A percentile compares a stretch with the other conserved stretches of the same genome.
Conservation (phyloP, 2,329 filamentous ascomycete genomes). For the Epichloe amarillans region DNA sequence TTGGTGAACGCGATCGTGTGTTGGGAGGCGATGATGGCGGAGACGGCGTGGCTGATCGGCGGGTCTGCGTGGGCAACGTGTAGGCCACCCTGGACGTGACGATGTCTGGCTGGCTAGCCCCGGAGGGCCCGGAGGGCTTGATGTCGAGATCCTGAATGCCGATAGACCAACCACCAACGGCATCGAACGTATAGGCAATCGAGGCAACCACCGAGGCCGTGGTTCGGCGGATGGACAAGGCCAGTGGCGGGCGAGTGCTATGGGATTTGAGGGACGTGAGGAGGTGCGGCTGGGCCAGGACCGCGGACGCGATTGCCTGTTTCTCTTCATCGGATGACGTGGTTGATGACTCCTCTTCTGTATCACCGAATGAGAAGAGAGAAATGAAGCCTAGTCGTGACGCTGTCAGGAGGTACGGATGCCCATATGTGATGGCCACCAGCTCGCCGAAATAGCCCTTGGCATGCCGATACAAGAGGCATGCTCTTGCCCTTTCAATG, state of each 20-base stretch:
- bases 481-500: slow-evolving; percentile 28
- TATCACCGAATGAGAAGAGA: slow-evolving; percentile 51
- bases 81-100: slow-evolving; percentile 24
- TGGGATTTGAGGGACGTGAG: slow-evolving; percentile 71
- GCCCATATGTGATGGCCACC: slow-evolving; percentile 55
- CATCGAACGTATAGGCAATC: slow-evolving; percentile 74
- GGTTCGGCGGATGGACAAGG: slow-evolving; percentile 66
- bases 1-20: slow-evolving; percentile 6
- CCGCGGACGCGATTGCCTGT: not conserved
- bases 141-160: slow-evolving; percentile 84
- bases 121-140: slow-evolving; percentile 19
- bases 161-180: slow-evolving; percentile 71
- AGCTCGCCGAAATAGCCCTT: slow-evolving; percentile 52
- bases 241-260: slow-evolving; percentile 63
- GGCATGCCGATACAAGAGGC: slow-evolving; percentile 42
- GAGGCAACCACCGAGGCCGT: slow-evolving; percentile 57
- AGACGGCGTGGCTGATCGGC: slow-evolving; percentile 9
- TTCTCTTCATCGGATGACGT: not conserved
- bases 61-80: slow-evolving; percentile 20
- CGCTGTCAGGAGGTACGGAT: slow-evolving; percentile 68
- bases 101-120: slow-evolving; percentile 15
- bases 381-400: slow-evolving; percentile 62
- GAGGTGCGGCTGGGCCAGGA: slow-evolving; percentile 27
- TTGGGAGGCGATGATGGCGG: slow-evolving; percentile 6
- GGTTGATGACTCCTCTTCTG: not conserved